Evolutionary conservation across 768 basidiomycete species (phyloP).

Genomic region (Boletus barrowsii): DNA sequence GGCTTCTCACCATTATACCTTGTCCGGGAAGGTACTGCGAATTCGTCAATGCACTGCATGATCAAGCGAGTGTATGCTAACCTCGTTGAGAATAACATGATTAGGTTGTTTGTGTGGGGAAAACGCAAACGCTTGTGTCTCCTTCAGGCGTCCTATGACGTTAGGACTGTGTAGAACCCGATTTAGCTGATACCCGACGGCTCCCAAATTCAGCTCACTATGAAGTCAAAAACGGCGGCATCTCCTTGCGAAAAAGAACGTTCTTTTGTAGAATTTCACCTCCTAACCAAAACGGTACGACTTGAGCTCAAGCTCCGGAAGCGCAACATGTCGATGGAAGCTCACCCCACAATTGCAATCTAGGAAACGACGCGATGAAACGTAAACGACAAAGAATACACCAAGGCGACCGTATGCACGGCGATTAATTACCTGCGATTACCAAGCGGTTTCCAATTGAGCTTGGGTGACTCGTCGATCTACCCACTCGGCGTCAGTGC

Average conservation of each 20-base stretch:
- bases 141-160: conserved; percentile 65
- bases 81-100: conserved; percentile 89
- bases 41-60: conserved; percentile 14
- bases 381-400: not conserved
- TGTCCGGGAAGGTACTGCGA: conserved; percentile 79
- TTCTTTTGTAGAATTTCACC: conserved; percentile 74
- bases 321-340: not conserved
- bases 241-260: conserved; percentile 59
- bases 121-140: conserved; percentile 57
- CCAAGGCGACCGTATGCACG: conserved; percentile 1
- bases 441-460: conserved; percentile 69
- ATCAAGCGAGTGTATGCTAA: conserved; percentile 21
- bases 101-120: conserved; percentile 74
- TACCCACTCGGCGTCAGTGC: conserved; percentile 31
- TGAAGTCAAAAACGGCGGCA: conserved; percentile 68
- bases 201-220: conserved; percentile 47
- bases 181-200: conserved; percentile 4
- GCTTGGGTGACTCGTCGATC: conserved; percentile 77
- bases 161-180: conserved; percentile 58
- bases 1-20: conserved; percentile 78
- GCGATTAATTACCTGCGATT: conserved; percentile 11
- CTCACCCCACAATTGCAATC: conserved; percentile 74
- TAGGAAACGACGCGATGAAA: conserved; percentile 23
- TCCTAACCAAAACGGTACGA: conserved; percentile 37
- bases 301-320: not conserved